Base-by-base conservation (phyloP, 2,329 filamentous ascomycete species). In the Talaromyces atroroseus region DNA sequence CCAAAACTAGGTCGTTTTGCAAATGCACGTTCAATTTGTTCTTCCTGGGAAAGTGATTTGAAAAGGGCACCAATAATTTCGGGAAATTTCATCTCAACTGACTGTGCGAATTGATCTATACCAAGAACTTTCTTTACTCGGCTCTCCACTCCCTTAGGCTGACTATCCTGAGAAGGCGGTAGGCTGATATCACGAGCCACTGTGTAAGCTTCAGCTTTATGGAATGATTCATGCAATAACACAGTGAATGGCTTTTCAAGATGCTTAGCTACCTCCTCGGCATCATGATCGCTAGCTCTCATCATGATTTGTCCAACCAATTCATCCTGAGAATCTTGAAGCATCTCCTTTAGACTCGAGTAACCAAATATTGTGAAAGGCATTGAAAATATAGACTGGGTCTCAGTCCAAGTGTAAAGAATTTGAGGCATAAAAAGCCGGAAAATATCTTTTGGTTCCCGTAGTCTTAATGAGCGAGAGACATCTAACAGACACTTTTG, bases 291-390 rank as follows among this genome's bases (percentile, higher is more conserved):
- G 61, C 89, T 85, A 0, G 83, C 85, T 60, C 89, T 86, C 88
- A 96, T 94, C 38, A 92, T 78, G 66, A 92, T 83, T 59, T 96
- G 82, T 0, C 88, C 90, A 18, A 88, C 82, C 4, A 89, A 81
- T 70, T 99, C 94, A 32, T 86, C 83, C 67, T 90, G 84, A 5
- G 88, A 83, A 58, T 89, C 84, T 5, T 71, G 66, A 2, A 96
- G 71, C 52, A 99, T 80, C 4, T 89, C 85, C 18, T 78, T 69
- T 1, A 97, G 79, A 16, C 74, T 83, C 1, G 72, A 58, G 66
- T 95, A 99, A 1, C 86, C 87, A 69, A 99, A 99, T 1, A 94
- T 88, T n/a, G 80, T 76, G 66, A 83, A 96, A 0, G 94, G 92
- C 49, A 99, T 88, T 3, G 83, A 78, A n/a, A 81, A 77, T 7